phyloP scores from a whole-genome alignment of 2,329 filamentous ascomycete species.

The Calcarisporium arbuscula region DNA sequence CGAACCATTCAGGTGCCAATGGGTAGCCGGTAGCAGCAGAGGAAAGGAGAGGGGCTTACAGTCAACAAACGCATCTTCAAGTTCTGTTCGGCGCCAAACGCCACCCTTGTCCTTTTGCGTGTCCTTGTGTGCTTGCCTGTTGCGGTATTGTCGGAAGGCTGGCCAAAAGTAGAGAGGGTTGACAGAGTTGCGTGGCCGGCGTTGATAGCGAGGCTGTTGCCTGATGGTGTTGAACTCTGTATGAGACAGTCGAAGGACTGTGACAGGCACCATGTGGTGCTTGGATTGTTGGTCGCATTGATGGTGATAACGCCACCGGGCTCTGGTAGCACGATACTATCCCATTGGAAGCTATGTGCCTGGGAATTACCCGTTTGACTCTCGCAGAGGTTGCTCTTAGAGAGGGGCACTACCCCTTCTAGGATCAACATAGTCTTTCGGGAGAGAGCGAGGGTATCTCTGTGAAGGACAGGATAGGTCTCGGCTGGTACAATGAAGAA shows the following conservation, averaged over 20 bases:
- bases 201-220: slow-evolving; percentile 28
- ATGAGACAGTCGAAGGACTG: slow-evolving; percentile 38
- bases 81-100: slow-evolving; percentile 43
- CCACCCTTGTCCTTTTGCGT: slow-evolving; percentile 54
- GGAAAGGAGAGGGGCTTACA: slow-evolving; percentile 35
- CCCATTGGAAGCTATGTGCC: slow-evolving; percentile 31
- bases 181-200: slow-evolving; percentile 29
- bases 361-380: slow-evolving; percentile 49
- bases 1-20: background rate
- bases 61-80: slow-evolving; percentile 63
- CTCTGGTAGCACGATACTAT: slow-evolving; percentile 39
- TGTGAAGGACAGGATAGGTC: slow-evolving; percentile 45
- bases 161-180: slow-evolving; percentile 58
- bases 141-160: slow-evolving; percentile 60
- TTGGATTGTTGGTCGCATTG: slow-evolving; percentile 41
- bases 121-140: slow-evolving; percentile 58
- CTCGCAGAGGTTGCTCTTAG: slow-evolving; percentile 41
- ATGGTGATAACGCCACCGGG: slow-evolving; percentile 34
- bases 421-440: slow-evolving; percentile 40
- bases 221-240: slow-evolving; percentile 30
- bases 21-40: no score
- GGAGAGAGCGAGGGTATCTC: slow-evolving; percentile 41
- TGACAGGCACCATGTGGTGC: slow-evolving; percentile 45
- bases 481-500: slow-evolving; percentile 34
- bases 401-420: slow-evolving; percentile 32